These are phyloP conservation scores for Kingdonia uniflora DNA, from an alignment of 164 flowering plant species.

Conservation along the genomic window DNA sequence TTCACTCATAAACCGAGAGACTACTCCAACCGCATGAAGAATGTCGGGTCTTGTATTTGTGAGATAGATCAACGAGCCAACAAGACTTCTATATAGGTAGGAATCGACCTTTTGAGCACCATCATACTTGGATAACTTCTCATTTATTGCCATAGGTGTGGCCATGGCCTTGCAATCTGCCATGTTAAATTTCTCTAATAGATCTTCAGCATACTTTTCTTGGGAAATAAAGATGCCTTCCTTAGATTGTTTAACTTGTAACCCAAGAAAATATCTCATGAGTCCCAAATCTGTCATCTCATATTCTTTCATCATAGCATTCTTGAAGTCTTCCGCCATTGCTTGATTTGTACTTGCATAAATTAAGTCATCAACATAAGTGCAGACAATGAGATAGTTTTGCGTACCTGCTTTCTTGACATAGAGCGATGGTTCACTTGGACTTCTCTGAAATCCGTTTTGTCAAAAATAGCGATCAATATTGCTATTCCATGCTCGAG, in stretches of 20 bases:
- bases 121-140: conserved; percentile 10
- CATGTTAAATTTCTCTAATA: conserved; percentile 7
- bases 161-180: conserved; percentile 8
- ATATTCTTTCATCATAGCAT: conserved; percentile 7
- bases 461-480: conserved; percentile 4
- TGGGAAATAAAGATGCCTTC: conserved; percentile 4
- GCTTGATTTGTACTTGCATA: background rate
- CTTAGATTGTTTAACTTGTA: conserved; percentile 4
- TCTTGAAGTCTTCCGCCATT: conserved; percentile 5
- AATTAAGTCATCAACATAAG: too few species aligned
- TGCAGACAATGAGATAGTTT: conserved; percentile 1
- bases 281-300: conserved; percentile 8
- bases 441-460: conserved; percentile 2
- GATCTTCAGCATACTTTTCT: conserved; percentile 8
- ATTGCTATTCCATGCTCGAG: conserved; percentile 9
- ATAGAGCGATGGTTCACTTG: conserved; percentile 6
- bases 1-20: conserved; percentile 9
- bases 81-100: conserved; percentile 2
- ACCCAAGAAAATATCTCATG: conserved; percentile 9
- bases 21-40: background rate
- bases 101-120: conserved; percentile 6
- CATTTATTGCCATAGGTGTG: conserved; percentile 6
- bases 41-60: conserved; percentile 8
- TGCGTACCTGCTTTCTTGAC: conserved; percentile 5
- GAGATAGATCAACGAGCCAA: conserved; percentile 8